These are phyloP conservation scores for Cercophora sp. DNA, from an alignment of 495 filamentous ascomycete genomes.

Conservation along the genomic window DNA sequence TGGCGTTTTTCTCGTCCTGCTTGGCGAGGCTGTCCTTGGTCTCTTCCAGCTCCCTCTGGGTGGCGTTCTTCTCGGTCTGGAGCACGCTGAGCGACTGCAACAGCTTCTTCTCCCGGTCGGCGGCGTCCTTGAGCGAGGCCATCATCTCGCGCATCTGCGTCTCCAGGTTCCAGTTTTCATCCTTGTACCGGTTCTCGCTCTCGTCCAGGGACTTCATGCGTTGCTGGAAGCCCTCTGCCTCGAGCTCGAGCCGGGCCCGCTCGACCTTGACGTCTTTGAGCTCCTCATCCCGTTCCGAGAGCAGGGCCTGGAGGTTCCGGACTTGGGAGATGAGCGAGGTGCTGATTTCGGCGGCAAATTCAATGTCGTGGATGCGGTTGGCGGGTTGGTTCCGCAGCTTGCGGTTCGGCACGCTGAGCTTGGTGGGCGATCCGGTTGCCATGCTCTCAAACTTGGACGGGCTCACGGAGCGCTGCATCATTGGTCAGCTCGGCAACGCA, in stretches of 20 bases:
- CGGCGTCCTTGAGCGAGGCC: slow-evolving; percentile 62
- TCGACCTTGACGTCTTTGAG: slow-evolving; percentile 70
- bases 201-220: slow-evolving; percentile 80
- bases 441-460: slow-evolving; percentile 79
- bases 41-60: slow-evolving; percentile 85
- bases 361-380: slow-evolving; percentile 83
- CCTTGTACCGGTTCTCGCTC: slow-evolving; percentile 90
- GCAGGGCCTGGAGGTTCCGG: slow-evolving; percentile 75
- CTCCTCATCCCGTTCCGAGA: slow-evolving; percentile 82
- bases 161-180: slow-evolving; percentile 96
- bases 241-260: slow-evolving; percentile 72
- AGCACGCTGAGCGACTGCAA: slow-evolving; percentile 61
- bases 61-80: slow-evolving; percentile 67
- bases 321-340: slow-evolving; percentile 86
- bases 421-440: slow-evolving; percentile 83
- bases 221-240: slow-evolving; percentile 73
- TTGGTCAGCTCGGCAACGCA: slow-evolving; percentile 19
- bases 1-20: slow-evolving; percentile 72
- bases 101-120: slow-evolving; percentile 77
- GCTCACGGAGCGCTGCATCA: slow-evolving; percentile 59
- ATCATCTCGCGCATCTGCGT: slow-evolving; percentile 80
- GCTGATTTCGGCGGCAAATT: slow-evolving; percentile 93
- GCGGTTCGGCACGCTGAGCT: slow-evolving; percentile 76
- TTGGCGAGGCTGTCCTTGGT: slow-evolving; percentile 72
- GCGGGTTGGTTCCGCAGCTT: slow-evolving; percentile 88